Evolutionary conservation across 2,329 filamentous ascomycete genomes (phyloP).

Genomic region (Ceratocystis diversiconidia): DNA sequence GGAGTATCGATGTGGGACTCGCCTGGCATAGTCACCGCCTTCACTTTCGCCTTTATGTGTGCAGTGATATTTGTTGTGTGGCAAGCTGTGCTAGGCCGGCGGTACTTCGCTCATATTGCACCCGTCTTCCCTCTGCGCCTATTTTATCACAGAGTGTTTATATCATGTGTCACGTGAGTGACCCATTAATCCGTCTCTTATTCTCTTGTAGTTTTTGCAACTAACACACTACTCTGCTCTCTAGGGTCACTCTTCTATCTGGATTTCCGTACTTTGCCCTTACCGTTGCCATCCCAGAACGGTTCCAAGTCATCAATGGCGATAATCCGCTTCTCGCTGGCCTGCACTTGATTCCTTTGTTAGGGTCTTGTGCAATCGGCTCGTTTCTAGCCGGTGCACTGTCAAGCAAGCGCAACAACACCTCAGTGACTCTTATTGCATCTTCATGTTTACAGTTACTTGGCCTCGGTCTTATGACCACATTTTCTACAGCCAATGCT

Average conservation of each 20-base stretch:
- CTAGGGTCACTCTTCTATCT: conserved; percentile 40
- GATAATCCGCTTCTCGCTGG: conserved; percentile 40
- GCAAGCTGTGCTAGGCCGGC: conserved; percentile 34
- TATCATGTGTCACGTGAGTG: conserved; percentile 36
- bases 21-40: conserved; percentile 34
- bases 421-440: conserved; percentile 35
- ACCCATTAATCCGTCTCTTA: background rate
- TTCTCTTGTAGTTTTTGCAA: background rate
- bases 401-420: conserved; percentile 40
- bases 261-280: conserved; percentile 45
- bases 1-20: conserved; percentile 38
- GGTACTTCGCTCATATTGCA: conserved; percentile 30
- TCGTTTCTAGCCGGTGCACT: conserved; percentile 41
- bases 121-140: conserved; percentile 42
- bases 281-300: conserved; percentile 44
- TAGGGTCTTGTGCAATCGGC: conserved; percentile 41
- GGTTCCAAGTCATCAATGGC: conserved; percentile 44
- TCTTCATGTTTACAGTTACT: conserved; percentile 39
- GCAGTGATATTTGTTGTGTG: conserved; percentile 37
- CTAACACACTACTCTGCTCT: conserved; percentile 1
- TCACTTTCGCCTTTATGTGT: conserved; percentile 34
- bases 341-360: conserved; percentile 43
- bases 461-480: conserved; percentile 38
- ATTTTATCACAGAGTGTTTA: conserved; percentile 35
- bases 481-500: conserved; percentile 25